Percentiles rank a stretch among this genome's conserved stretches.
Conservation (phyloP, 305 asterid genomes). For the Fraxinus xanthoxyloides region DNA sequence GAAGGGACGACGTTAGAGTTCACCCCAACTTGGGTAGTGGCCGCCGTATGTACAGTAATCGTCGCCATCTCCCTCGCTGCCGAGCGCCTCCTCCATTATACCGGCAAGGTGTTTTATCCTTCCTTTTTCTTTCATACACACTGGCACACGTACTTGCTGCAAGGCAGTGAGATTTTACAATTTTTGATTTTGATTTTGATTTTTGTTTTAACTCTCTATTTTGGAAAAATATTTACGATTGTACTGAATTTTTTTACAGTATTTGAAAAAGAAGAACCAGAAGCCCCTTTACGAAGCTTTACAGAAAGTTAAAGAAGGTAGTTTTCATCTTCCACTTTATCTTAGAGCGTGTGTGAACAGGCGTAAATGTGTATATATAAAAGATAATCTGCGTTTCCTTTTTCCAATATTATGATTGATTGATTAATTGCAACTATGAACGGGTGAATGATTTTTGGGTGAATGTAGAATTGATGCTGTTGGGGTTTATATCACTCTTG, state of each 20-base stretch:
- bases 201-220: background rate
- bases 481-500: conserved; percentile 51
- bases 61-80: conserved; percentile 73
- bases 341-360: background rate
- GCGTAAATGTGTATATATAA: background rate
- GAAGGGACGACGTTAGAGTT: conserved; percentile 67
- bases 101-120: conserved; percentile 59
- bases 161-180: background rate
- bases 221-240: conserved; percentile 9
- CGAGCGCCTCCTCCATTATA: conserved; percentile 68
- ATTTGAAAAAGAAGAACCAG: conserved; percentile 74
- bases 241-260: conserved; percentile 46
- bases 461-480: conserved; percentile 49
- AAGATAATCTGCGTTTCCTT: background rate
- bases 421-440: background rate
- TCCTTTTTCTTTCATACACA: background rate
- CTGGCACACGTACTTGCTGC: background rate
- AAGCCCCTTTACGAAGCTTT: conserved; percentile 85
- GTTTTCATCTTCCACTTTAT: background rate
- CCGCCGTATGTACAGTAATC: conserved; percentile 82
- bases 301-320: conserved; percentile 95
- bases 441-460: background rate
- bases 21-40: conserved; percentile 97
- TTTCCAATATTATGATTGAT: background rate
- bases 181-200: background rate